These are phyloP conservation scores for Ceratobasidium sp. DNA, from an alignment of 1,284 basidiomycete genomes.

Conservation along the genomic window DNA sequence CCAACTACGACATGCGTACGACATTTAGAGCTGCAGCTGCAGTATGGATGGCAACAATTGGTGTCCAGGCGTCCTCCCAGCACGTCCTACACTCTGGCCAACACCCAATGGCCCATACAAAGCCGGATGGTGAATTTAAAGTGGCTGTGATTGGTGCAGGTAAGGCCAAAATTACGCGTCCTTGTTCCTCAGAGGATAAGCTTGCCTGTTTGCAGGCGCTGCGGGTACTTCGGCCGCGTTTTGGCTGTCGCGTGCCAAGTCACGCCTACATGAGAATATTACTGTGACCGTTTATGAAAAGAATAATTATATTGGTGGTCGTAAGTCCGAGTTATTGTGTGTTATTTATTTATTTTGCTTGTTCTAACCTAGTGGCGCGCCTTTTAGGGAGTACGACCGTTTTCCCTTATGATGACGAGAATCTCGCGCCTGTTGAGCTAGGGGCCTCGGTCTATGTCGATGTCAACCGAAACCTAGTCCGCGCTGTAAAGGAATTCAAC, in stretches of 20 bases:
- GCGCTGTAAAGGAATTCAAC: conserved; percentile 81
- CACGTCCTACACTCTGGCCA: not conserved
- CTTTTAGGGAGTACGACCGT: conserved; percentile 73
- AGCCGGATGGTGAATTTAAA: conserved; percentile 37
- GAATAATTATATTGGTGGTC: conserved; percentile 77
- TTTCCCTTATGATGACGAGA: conserved; percentile 73
- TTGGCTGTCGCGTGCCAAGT: conserved; percentile 79
- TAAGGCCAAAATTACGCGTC: conserved; percentile 60
- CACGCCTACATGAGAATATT: conserved; percentile 60
- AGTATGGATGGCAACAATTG: not conserved
- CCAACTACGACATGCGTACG: conserved; percentile 1
- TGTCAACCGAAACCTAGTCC: conserved; percentile 82
- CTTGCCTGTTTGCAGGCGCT: conserved; percentile 48
- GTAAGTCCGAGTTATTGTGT: conserved; percentile 59
- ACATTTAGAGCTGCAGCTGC: not conserved
- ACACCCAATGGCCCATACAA: conserved; percentile 1
- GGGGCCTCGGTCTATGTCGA: conserved; percentile 90
- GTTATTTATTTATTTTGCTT: conserved; percentile 23
- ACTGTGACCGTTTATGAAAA: conserved; percentile 85
- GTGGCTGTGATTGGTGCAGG: conserved; percentile 87
- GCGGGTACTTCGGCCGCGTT: conserved; percentile 70
- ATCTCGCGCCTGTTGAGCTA: conserved; percentile 66
- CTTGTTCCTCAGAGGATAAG: conserved; percentile 39
- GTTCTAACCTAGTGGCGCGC: conserved; percentile 8
- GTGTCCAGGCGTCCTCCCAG: conserved; percentile 2